phyloP scores from a whole-genome alignment of 2,329 filamentous ascomycete species.

The Aspergillus sp. region DNA sequence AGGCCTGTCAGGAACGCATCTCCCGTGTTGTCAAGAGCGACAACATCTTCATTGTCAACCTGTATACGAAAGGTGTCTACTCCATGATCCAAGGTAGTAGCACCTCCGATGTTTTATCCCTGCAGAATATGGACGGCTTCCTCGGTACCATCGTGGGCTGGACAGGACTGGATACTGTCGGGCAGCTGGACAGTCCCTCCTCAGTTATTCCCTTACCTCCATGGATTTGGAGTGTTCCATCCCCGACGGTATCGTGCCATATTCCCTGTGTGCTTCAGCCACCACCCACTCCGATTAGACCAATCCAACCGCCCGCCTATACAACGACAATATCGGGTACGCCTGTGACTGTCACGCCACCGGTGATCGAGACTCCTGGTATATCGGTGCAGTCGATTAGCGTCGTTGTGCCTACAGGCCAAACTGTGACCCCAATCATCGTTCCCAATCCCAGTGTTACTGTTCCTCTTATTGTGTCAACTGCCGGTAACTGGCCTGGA shows the following conservation, averaged over 20 bases:
- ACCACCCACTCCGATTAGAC: neutral
- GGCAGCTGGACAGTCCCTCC: neutral
- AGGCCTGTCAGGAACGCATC: neutral
- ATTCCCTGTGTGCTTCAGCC: neutral
- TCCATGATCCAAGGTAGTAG: neutral
- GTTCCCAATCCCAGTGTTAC: neutral
- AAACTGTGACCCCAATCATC: neutral
- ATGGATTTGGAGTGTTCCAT: neutral
- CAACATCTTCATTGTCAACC: neutral
- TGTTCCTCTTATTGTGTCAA: neutral
- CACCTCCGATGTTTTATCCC: neutral
- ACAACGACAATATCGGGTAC: neutral
- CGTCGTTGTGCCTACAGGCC: neutral
- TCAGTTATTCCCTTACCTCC: neutral
- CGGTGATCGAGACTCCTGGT: neutral
- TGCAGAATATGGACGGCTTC: neutral
- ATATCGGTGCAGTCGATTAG: neutral
- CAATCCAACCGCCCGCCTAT: neutral
- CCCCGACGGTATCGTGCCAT: neutral
- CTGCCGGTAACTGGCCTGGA: neutral
- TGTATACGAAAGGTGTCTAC: neutral
- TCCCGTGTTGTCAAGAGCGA: neutral
- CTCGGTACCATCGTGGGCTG: neutral
- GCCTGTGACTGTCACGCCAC: neutral
- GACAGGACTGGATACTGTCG: neutral